Evolutionary conservation across 2,329 filamentous ascomycete species (phyloP).

Genomic region (Penicillium verrucosum): DNA sequence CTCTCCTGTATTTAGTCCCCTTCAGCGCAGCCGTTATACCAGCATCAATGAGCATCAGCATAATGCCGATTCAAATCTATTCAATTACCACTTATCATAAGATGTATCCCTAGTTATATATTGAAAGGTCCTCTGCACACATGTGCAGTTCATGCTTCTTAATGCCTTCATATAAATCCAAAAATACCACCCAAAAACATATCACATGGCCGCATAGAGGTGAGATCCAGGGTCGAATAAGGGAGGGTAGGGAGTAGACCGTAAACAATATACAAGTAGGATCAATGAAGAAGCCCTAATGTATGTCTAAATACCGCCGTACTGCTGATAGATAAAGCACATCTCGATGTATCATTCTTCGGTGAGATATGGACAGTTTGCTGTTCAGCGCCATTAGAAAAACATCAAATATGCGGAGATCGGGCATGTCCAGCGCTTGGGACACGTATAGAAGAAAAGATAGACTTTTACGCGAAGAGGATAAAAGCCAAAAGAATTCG

Average conservation of each 20-base stretch:
- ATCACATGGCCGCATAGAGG: too few species aligned
- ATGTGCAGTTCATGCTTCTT: too few species aligned
- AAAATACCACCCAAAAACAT: too few species aligned
- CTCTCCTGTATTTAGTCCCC: conserved; percentile 24
- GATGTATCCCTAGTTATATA: neutral
- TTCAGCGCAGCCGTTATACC: conserved; percentile 30
- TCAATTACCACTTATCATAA: neutral
- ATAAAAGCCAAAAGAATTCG: neutral
- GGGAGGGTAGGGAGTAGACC: neutral
- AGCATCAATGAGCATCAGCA: conserved; percentile 28
- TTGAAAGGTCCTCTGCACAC: too few species aligned
- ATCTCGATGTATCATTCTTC: neutral
- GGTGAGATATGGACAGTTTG: neutral
- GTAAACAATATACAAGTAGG: neutral
- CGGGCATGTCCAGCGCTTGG: too few species aligned
- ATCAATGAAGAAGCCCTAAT: neutral
- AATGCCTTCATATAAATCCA: too few species aligned
- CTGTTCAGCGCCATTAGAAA: neutral
- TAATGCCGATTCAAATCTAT: conserved; percentile 21
- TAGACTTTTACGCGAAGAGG: neutral
- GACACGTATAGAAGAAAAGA: neutral
- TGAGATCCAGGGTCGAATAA: neutral
- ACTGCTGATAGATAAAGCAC: neutral
- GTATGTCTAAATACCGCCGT: neutral
- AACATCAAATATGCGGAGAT: too few species aligned